phyloP scores from a whole-genome alignment of 306 rosid genomes.

The Macrotyloma uniflorum region DNA sequence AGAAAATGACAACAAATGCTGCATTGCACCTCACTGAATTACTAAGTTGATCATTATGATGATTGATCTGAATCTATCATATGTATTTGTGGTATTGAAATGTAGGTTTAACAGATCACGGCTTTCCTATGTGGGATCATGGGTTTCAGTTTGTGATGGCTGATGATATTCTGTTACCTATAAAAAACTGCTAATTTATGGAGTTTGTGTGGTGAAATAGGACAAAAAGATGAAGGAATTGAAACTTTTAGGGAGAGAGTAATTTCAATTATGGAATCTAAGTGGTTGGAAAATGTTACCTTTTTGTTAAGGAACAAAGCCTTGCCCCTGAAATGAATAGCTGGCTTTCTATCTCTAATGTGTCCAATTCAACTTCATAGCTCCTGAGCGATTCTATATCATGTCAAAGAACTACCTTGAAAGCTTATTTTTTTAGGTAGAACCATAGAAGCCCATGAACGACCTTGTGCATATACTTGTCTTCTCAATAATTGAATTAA shows the following conservation, averaged over 20 bases:
- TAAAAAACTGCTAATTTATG: neutral
- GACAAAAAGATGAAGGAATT: neutral
- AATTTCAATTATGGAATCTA: neutral
- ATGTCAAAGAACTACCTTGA: neutral
- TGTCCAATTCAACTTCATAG: neutral
- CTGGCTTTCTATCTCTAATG: neutral
- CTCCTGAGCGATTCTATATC: neutral
- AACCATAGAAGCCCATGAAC: neutral
- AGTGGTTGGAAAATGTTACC: neutral
- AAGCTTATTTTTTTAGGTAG: neutral
- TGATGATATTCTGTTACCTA: neutral
- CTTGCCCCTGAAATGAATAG: neutral
- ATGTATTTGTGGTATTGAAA: neutral
- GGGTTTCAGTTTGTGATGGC: neutral
- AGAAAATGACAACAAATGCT: neutral
- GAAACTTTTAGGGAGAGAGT: conserved; percentile 2
- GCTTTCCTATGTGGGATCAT: conserved; percentile 25
- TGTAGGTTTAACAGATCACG: conserved; percentile 29
- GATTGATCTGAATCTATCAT: conserved; percentile 28
- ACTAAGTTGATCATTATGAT: neutral
- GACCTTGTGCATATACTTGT: no score
- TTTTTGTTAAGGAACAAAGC: conserved; percentile 1
- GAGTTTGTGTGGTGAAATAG: neutral
- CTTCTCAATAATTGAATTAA: no score
- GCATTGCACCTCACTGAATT: neutral